Evolutionary conservation across 177 flowering plant genomes (phyloP).

Genomic region (Telopea speciosissima): DNA sequence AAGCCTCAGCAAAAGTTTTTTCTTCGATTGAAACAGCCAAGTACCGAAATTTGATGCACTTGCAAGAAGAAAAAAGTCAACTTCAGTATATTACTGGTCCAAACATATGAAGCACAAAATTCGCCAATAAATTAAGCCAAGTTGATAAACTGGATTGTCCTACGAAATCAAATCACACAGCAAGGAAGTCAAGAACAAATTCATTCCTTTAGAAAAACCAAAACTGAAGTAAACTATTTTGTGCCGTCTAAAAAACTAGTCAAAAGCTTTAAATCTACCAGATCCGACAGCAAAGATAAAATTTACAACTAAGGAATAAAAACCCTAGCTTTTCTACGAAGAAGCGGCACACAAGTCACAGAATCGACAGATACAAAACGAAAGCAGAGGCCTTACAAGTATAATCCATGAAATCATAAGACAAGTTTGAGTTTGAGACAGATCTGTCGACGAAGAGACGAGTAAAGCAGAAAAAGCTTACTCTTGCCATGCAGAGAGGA

Average conservation of each 20-base stretch:
- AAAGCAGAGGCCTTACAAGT: neutral
- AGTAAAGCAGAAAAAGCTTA: neutral
- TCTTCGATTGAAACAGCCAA: no score
- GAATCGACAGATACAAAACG: neutral
- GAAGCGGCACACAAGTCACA: neutral
- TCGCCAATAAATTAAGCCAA: neutral
- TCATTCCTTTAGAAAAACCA: no score
- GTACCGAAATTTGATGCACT: no score
- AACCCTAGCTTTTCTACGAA: neutral
- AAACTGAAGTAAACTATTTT: no score
- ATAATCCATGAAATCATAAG: neutral
- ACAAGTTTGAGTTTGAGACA: neutral
- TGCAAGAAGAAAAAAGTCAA: no score
- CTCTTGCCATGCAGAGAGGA: constrained; percentile 2
- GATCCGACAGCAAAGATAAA: neutral
- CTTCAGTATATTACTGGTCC: no score
- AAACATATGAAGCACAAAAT: neutral
- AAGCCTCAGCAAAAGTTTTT: no score
- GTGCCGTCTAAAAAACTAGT: neutral
- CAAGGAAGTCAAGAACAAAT: no score
- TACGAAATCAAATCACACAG: neutral
- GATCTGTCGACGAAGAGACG: neutral
- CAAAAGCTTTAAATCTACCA: neutral
- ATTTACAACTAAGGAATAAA: neutral
- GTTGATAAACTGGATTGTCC: neutral